Base-by-base conservation (phyloP, 306 rosid species). In the Castanea crenata region DNA sequence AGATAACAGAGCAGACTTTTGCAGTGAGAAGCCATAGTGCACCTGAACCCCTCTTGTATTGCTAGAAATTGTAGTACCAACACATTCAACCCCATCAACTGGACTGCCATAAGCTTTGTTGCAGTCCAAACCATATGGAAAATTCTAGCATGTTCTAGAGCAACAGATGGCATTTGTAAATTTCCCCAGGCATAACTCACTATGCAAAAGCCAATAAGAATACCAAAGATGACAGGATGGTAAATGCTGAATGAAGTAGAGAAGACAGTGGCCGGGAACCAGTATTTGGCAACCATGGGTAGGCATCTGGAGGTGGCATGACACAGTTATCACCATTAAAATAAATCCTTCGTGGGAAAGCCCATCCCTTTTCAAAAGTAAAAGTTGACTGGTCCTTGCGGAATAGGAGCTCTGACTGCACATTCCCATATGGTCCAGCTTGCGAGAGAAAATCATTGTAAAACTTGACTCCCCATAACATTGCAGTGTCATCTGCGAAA, bases 361-460 rank as follows among this genome's bases (percentile, higher is more conserved):
- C 99, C 98, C 99, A 95, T 64, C 99, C 99, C 77, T 95, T 95
- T 55, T 95, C 99, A 27, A 93, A 91, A 70, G 97, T 90, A 84
- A 95, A 95, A 68, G 96, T 92, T 62, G 94, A 86, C 75, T 81
- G 31, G 80, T 93, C 99, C 78, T 95, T 95, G 73, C 88, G 85
- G 67, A 95, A 89, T 62, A 95, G 94, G 76, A 95, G 88, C 83
- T 95, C 98, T 14, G 99, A 92, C 76, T 95, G 99, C 81, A 88
- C 99, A 81, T 95, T 95, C 35, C 99, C 99, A 15, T 81, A 80
- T 34, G 93, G 86, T 54, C 94, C 98, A 27, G 99, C 99, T 80
- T 91, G 73, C 49, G 80, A 64, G 76, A 95, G 98, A 54, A 92
- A 88, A 87, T 93, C 99, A 59, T 95, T 95, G 80, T 95, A 93